A percentile compares a stretch with the other conserved stretches of the same genome.
Conservation (phyloP, 805 yeast genomes). For the Soucietia sequanensis region DNA sequence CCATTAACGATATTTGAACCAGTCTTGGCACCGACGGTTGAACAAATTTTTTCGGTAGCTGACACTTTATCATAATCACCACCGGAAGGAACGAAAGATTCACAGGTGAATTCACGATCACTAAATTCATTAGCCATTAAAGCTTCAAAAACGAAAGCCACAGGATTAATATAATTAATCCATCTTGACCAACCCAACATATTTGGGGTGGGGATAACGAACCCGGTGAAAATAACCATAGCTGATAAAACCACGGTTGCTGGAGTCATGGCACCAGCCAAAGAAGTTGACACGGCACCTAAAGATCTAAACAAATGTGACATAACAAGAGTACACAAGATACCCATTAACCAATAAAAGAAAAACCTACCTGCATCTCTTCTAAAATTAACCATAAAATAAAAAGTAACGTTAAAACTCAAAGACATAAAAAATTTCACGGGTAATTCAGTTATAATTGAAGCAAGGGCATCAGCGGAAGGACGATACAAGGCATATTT, state of each 20-base stretch:
- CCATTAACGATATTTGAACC: conserved; percentile 60
- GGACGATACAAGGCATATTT: conserved; percentile 72
- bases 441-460: conserved; percentile 61
- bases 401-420: conserved; percentile 29
- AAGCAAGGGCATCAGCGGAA: conserved; percentile 68
- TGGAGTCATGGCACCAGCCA: conserved; percentile 45
- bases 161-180: conserved; percentile 44
- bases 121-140: conserved; percentile 67
- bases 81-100: conserved; percentile 60
- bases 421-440: conserved; percentile 43
- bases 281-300: conserved; percentile 41
- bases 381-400: conserved; percentile 51
- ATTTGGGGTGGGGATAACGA: conserved; percentile 39
- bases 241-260: conserved; percentile 47
- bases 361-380: conserved; percentile 37
- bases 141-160: conserved; percentile 50
- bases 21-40: conserved; percentile 55
- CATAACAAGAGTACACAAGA: conserved; percentile 35
- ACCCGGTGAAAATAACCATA: conserved; percentile 55
- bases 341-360: conserved; percentile 33
- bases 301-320: conserved; percentile 41
- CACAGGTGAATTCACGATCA: conserved; percentile 54
- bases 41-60: conserved; percentile 48
- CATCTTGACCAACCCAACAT: conserved; percentile 68
- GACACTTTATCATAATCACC: conserved; percentile 44